Evolutionary conservation across 495 filamentous ascomycete genomes (phyloP), one percentile per base, ranked within the genome.

Genomic region (Trichocladium uniseriatum): DNA sequence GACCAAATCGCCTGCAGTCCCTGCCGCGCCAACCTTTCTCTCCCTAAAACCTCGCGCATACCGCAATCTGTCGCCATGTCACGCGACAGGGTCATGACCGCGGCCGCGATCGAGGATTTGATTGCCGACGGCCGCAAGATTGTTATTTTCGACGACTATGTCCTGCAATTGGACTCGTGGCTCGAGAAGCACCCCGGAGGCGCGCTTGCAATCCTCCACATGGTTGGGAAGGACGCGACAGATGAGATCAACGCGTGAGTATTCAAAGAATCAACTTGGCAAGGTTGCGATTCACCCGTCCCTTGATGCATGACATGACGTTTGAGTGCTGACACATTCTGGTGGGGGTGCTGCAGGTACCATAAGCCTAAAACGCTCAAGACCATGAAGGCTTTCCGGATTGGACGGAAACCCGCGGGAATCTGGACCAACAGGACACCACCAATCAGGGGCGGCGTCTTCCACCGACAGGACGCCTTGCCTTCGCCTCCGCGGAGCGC

Each of bases 181-280:
- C 71, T 94, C 28, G 75, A 77, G 39, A 96, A 81, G 61, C 92
- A 98, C 58, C 92, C 92, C n/a, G 92, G 91, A 48, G 92, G 92
- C 38, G 84, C 89, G 57, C 92, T 87, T 67, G 77, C 92, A 16
- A 94, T 98, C 54, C 71, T 78, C 65, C 92, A 98, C 64, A 91
- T 97, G 88, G 82, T 98, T 44, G 92, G 92, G 43, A 79, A 87
- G 67, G 92, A 98, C 81, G 92, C 88, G 36, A 96, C 92, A 14
- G 89, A 95, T 66, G 92, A 97, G 68, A 83, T 96, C 59, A 89
- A 86, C 66, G 84, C 79, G 87, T 95, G 77, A 47, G 87, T 80
- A n/a, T n/a, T n/a, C n/a, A n/a, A n/a, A n/a, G n/a, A n/a, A n/a
- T n/a, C n/a, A n/a, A n/a, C n/a, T n/a, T n/a, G n/a, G 24, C 24